phyloP scores from a whole-genome alignment of 164 flowering plant genomes.

The Platanus orientalis region DNA sequence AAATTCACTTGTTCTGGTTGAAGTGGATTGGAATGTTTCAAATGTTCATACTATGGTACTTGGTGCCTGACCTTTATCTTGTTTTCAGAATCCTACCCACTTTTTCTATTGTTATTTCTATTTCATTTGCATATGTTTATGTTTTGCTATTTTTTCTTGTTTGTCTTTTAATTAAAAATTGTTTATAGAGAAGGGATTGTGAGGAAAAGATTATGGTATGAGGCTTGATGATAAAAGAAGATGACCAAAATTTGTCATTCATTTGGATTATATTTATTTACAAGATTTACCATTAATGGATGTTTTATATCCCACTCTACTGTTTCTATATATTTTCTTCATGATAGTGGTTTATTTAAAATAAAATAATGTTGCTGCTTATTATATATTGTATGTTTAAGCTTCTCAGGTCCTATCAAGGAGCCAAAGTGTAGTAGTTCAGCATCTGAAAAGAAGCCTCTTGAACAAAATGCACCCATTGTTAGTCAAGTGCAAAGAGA shows the following conservation, averaged over 20 bases:
- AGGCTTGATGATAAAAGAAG: too few relatives aligned
- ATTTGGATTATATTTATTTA: background rate
- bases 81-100: too few relatives aligned
- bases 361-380: conserved; percentile 26
- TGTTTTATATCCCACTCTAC: background rate
- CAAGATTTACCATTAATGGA: background rate
- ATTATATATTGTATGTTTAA: conserved; percentile 59
- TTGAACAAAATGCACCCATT: conserved; percentile 30
- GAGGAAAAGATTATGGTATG: too few relatives aligned
- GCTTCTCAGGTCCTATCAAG: conserved; percentile 83
- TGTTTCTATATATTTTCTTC: background rate
- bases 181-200: too few relatives aligned
- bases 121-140: too few relatives aligned
- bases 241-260: too few relatives aligned
- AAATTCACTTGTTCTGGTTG: background rate
- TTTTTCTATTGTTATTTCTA: too few relatives aligned
- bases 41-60: too few relatives aligned
- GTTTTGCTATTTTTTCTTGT: too few relatives aligned
- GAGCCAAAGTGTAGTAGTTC: conserved; percentile 36
- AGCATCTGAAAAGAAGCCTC: conserved; percentile 31
- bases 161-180: too few relatives aligned
- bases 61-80: too few relatives aligned
- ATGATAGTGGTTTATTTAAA: background rate
- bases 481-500: conserved; percentile 31
- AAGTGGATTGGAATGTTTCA: too few relatives aligned